Percentiles rank a stretch among this genome's conserved stretches.
These are phyloP conservation scores for Cytidiella melzeri DNA, from an alignment of 768 basidiomycete genomes.

Conservation along the genomic window DNA sequence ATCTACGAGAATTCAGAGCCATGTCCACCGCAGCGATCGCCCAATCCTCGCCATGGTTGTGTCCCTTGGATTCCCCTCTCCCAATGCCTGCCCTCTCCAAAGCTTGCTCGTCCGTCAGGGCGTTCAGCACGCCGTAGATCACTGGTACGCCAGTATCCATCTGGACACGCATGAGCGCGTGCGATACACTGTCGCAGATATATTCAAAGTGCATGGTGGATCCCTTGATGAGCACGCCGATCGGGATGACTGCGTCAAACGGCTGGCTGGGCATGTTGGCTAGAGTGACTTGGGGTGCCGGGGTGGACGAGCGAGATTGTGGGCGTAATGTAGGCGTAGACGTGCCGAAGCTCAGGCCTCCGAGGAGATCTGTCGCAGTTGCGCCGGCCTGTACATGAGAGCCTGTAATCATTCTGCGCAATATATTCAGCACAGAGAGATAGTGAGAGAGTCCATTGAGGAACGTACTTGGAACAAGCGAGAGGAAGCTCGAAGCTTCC, in stretches of 20 bases:
- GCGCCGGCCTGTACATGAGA: constrained; percentile 77
- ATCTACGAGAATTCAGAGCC: constrained; percentile 59
- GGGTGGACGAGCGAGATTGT: constrained; percentile 39
- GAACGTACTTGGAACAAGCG: constrained; percentile 71
- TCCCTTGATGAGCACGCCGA: constrained; percentile 98
- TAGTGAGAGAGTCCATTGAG: background rate
- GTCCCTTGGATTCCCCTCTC: constrained; percentile 61
- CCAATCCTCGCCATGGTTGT: constrained; percentile 99
- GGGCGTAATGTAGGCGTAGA: constrained; percentile 28
- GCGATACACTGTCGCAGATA: constrained; percentile 90
- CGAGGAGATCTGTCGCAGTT: constrained; percentile 75
- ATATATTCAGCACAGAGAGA: background rate
- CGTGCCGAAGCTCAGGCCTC: constrained; percentile 48
- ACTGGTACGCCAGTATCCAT: constrained; percentile 91
- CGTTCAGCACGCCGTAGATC: constrained; percentile 94
- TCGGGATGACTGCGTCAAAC: constrained; percentile 94
- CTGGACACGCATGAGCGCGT: constrained; percentile 92
- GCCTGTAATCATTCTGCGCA: constrained; percentile 75
- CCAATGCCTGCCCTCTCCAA: constrained; percentile 90
- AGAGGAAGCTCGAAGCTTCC: constrained; percentile 93
- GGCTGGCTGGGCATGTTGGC: constrained; percentile 47
- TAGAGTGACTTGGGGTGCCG: constrained; percentile 34
- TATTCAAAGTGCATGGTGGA: constrained; percentile 99
- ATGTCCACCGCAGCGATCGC: constrained; percentile 95
- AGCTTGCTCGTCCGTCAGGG: constrained; percentile 89